Percentiles rank a stretch among this genome's conserved stretches.
Conservation (phyloP, 768 basidiomycete species). For the Mycena vulgaris region DNA sequence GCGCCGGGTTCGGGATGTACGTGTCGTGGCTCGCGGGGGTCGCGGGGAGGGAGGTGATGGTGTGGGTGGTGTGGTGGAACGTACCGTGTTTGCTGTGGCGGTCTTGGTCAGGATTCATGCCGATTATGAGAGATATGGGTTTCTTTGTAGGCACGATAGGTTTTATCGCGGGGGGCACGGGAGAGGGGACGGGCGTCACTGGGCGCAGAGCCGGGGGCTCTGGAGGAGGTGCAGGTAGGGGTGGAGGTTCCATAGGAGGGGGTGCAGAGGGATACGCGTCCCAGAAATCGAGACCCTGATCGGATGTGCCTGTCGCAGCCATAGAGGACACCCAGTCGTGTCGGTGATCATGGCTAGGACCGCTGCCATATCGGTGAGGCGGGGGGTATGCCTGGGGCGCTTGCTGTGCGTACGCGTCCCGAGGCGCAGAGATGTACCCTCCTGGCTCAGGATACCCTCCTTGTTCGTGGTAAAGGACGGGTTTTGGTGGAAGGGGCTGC, state of each 20-base stretch:
- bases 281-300: constrained; percentile 19
- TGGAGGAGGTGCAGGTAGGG: constrained; percentile 25
- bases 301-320: constrained; percentile 48
- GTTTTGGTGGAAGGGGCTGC: neutral
- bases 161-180: constrained; percentile 16
- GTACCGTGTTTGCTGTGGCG: constrained; percentile 63
- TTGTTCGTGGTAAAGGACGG: neutral
- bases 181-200: constrained; percentile 33
- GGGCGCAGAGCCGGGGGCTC: constrained; percentile 42
- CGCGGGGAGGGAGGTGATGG: constrained; percentile 36
- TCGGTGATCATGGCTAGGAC: neutral
- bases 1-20: constrained; percentile 63
- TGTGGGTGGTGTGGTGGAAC: constrained; percentile 50
- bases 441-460: neutral
- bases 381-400: constrained; percentile 16
- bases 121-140: constrained; percentile 50
- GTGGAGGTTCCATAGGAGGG: constrained; percentile 23
- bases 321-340: constrained; percentile 59
- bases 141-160: constrained; percentile 15
- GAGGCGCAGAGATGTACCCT: no score
- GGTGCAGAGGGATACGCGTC: constrained; percentile 29
- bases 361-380: constrained; percentile 35
- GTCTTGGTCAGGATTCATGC: constrained; percentile 63
- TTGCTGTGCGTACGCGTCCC: neutral
- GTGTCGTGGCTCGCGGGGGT: constrained; percentile 20